Evolutionary conservation across 768 basidiomycete species (phyloP).

Genomic region (Agaricus blazei): DNA sequence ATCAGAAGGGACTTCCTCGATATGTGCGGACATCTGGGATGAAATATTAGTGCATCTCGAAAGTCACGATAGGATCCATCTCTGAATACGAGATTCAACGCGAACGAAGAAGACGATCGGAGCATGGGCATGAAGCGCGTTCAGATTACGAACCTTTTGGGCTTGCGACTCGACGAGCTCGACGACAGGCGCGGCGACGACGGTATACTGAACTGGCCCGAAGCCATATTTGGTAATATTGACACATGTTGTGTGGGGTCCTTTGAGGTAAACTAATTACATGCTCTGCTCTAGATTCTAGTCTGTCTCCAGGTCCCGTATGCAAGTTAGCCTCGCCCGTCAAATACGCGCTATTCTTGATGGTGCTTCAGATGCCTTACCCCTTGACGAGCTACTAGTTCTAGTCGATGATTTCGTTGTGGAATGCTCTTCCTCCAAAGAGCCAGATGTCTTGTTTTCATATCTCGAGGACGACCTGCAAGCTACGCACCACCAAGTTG

Average conservation of each 20-base stretch:
- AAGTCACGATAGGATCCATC: conserved; percentile 29
- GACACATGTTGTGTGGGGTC: conserved; percentile 21
- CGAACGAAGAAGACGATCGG: neutral
- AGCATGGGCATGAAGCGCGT: conserved; percentile 3
- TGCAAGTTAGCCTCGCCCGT: conserved; percentile 34
- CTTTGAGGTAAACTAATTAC: conserved; percentile 15
- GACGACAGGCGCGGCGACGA: conserved; percentile 29
- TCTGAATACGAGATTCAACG: neutral
- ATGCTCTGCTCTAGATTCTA: conserved; percentile 5
- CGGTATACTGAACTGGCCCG: neutral
- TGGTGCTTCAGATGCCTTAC: conserved; percentile 42
- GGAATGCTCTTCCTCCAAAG: conserved; percentile 42
- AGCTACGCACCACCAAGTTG: conserved; percentile 51
- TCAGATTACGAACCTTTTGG: conserved; percentile 12
- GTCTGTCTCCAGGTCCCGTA: conserved; percentile 19
- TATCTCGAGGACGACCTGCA: conserved; percentile 68
- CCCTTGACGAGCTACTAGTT: conserved; percentile 44
- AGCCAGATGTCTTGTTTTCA: conserved; percentile 36
- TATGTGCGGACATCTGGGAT: conserved; percentile 71
- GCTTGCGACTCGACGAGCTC: conserved; percentile 24
- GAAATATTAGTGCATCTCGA: conserved; percentile 25
- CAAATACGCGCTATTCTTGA: conserved; percentile 58
- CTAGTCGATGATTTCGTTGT: conserved; percentile 52
- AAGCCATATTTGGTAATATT: conserved; percentile 25
- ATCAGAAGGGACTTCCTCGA: conserved; percentile 81